Percentiles rank a stretch among this genome's conserved stretches.
phyloP scores from a whole-genome alignment of 805 yeast genomes.

The Yarrowia porcina region DNA sequence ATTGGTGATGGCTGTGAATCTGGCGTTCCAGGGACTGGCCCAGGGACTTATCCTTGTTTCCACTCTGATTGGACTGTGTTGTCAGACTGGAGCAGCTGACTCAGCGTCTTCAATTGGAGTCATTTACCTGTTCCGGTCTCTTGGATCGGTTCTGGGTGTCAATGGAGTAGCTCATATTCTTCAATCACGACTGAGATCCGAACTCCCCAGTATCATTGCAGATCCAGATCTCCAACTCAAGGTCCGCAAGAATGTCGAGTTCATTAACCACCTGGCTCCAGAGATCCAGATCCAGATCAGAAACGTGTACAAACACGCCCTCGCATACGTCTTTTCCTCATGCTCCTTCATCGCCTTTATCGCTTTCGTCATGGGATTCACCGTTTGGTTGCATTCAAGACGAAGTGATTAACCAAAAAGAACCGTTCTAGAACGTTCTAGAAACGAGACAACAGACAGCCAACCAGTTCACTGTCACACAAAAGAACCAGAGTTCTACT shows the following conservation, averaged over 20 bases:
- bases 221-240: conserved; percentile 16
- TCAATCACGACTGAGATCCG: neutral
- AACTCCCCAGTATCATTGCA: conserved; percentile 5
- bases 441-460: neutral
- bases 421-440: too few relatives aligned
- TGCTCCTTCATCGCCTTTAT: neutral
- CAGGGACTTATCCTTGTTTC: conserved; percentile 14
- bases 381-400: neutral
- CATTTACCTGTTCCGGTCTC: conserved; percentile 20
- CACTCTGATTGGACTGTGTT: conserved; percentile 1
- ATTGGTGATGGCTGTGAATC: neutral
- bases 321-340: neutral
- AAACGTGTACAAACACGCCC: conserved; percentile 13
- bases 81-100: neutral
- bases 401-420: neutral
- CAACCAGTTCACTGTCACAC: too few relatives aligned
- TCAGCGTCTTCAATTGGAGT: conserved; percentile 24
- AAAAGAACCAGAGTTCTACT: too few relatives aligned
- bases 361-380: conserved; percentile 1
- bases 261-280: conserved; percentile 15
- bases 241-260: conserved; percentile 21
- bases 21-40: conserved; percentile 13
- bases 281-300: neutral
- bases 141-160: conserved; percentile 16
- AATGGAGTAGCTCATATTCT: conserved; percentile 19